These are phyloP conservation scores for Colletotrichum viniferum DNA, from an alignment of 2,329 filamentous ascomycete genomes.

Conservation along the genomic window DNA sequence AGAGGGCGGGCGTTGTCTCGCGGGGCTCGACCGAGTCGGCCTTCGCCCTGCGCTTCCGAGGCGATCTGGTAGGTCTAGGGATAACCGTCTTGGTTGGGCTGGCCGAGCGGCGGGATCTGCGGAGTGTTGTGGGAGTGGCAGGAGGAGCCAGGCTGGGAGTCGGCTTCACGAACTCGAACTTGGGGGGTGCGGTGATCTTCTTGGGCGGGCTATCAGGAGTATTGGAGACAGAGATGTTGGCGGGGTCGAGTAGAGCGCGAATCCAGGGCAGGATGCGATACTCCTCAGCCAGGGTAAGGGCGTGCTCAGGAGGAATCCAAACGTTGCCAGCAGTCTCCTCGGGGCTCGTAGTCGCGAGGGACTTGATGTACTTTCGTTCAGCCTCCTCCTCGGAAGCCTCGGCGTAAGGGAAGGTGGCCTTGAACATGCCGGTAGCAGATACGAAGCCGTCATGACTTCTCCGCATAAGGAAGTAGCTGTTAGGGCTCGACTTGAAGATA, in stretches of 20 bases:
- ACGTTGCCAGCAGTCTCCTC: constrained; percentile 97
- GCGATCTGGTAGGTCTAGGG: constrained; percentile 38
- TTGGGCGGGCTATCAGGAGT: constrained; percentile 72
- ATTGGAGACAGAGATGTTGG: constrained; percentile 68
- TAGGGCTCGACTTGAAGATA: constrained; percentile 88
- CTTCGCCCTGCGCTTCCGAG: constrained; percentile 58
- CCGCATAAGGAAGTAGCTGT: constrained; percentile 96
- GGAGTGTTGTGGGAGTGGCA: constrained; percentile 46
- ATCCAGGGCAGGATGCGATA: constrained; percentile 90
- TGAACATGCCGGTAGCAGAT: constrained; percentile 91
- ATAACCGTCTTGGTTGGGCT: constrained; percentile 57
- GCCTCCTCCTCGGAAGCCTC: constrained; percentile 72
- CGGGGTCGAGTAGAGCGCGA: constrained; percentile 86
- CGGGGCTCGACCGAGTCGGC: constrained; percentile 40
- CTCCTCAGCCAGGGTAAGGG: constrained; percentile 82
- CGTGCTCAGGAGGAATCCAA: constrained; percentile 87
- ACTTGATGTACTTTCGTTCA: constrained; percentile 86
- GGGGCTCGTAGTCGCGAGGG: constrained; percentile 76
- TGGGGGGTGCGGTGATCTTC: constrained; percentile 81
- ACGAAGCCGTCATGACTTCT: constrained; percentile 85
- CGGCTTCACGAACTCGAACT: constrained; percentile 65
- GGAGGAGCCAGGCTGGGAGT: constrained; percentile 50
- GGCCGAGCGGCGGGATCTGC: constrained; percentile 59
- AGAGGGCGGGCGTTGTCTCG: not conserved
- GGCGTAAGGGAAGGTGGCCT: constrained; percentile 84